Percentiles rank a stretch among this genome's conserved stretches.
These are phyloP conservation scores for Escovopsis weberi DNA, from an alignment of 2,329 filamentous ascomycete genomes.

Conservation along the genomic window DNA sequence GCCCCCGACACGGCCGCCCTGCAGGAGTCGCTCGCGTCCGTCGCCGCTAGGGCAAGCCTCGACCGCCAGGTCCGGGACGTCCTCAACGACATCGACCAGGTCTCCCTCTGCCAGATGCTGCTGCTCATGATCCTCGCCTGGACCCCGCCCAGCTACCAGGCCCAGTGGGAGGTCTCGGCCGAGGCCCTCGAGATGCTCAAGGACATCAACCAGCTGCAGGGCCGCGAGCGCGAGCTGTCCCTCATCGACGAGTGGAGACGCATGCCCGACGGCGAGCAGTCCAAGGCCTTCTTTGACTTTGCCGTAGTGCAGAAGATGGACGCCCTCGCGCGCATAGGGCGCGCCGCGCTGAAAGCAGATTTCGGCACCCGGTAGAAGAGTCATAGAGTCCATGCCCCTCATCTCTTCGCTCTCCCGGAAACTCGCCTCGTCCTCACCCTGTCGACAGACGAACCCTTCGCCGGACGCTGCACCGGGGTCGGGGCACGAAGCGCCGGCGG, in stretches of 20 bases:
- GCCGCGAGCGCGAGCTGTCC: constrained; percentile 28
- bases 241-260: constrained; percentile 30
- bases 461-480: constrained; percentile 2
- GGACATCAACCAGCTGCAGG: constrained; percentile 32
- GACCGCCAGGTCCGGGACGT: constrained; percentile 13
- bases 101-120: constrained; percentile 38
- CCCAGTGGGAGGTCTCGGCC: constrained; percentile 30
- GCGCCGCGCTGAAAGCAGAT: constrained; percentile 27
- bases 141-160: constrained; percentile 25
- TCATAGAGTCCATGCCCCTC: background rate
- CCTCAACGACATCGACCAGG: constrained; percentile 33
- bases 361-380: constrained; percentile 14
- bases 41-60: constrained; percentile 10
- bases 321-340: constrained; percentile 30
- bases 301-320: constrained; percentile 34
- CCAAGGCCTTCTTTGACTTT: constrained; percentile 32
- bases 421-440: constrained; percentile 1
- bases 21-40: constrained; percentile 12
- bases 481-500: constrained; percentile 1
- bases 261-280: constrained; percentile 24
- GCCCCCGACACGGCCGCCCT: constrained; percentile 23
- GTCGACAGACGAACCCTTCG: background rate
- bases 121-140: constrained; percentile 32
- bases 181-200: constrained; percentile 31
- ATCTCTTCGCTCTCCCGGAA: constrained; percentile 4